Evolutionary conservation across 164 flowering plant genomes (phyloP).

Genomic region (Taxillus chinensis): DNA sequence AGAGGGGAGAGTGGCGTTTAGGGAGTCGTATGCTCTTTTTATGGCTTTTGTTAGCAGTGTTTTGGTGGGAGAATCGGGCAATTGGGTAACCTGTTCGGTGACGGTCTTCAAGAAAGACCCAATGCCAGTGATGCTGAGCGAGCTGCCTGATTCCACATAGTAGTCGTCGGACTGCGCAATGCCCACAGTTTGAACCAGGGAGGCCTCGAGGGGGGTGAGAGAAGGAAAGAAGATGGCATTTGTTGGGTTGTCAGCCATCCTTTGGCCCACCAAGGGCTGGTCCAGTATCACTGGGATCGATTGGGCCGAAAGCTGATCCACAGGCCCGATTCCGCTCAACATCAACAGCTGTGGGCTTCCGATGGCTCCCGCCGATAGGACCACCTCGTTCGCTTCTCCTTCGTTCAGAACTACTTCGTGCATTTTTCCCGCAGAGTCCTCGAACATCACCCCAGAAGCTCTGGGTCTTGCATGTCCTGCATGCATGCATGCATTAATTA

Average conservation of each 20-base stretch:
- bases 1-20: constrained; percentile 8
- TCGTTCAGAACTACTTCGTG: constrained; percentile 38
- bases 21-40: constrained; percentile 16
- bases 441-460: constrained; percentile 49
- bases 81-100: constrained; percentile 29
- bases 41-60: constrained; percentile 26
- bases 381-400: constrained; percentile 47
- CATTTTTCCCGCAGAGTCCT: constrained; percentile 25
- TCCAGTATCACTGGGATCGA: constrained; percentile 42
- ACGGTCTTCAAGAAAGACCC: constrained; percentile 11
- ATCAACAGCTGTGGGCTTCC: constrained; percentile 88
- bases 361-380: constrained; percentile 58
- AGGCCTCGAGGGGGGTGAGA: constrained; percentile 52
- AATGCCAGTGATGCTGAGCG: constrained; percentile 15
- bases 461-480: constrained; percentile 29
- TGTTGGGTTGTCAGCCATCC: constrained; percentile 81
- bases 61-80: constrained; percentile 27
- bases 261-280: constrained; percentile 65
- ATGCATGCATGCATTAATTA: background rate
- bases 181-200: constrained; percentile 72
- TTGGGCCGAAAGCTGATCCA: constrained; percentile 28
- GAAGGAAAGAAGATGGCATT: constrained; percentile 66
- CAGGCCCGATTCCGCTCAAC: constrained; percentile 70
- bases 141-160: constrained; percentile 75
- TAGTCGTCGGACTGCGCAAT: constrained; percentile 44